Evolutionary conservation across 768 basidiomycete genomes (phyloP).

Genomic region (Leucosporidium creatinivorum): DNA sequence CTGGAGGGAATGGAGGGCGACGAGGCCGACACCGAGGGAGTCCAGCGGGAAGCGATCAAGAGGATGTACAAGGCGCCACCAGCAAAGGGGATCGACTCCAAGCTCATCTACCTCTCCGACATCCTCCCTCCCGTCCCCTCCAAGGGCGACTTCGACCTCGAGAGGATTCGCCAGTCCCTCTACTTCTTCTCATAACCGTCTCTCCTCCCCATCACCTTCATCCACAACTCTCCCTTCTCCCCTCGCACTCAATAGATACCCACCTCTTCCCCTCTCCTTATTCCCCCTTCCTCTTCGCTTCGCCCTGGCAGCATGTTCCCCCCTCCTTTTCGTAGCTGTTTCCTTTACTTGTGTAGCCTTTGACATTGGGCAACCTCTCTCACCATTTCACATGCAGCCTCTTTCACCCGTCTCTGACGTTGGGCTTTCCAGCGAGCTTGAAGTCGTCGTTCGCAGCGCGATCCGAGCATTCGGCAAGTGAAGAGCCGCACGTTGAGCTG

Average conservation of each 20-base stretch:
- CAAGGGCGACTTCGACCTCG: conserved; percentile 80
- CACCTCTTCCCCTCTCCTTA: not conserved
- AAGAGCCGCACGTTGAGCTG: too few species aligned
- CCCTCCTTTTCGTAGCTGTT: too few species aligned
- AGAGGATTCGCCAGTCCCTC: conserved; percentile 65
- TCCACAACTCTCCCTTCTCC: not conserved
- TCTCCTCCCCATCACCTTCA: not conserved
- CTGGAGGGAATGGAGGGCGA: not conserved
- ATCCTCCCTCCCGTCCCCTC: conserved; percentile 71
- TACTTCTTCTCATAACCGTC: conserved; percentile 75
- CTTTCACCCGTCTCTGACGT: too few species aligned
- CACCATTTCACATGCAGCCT: too few species aligned
- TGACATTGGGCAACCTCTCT: too few species aligned
- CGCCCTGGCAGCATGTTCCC: too few species aligned
- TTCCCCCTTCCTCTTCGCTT: not conserved
- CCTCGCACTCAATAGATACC: not conserved
- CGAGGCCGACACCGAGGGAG: not conserved
- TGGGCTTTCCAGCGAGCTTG: too few species aligned
- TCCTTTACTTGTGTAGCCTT: too few species aligned
- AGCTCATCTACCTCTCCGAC: conserved; percentile 64
- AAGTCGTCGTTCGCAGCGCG: too few species aligned
- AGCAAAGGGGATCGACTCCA: conserved; percentile 22
- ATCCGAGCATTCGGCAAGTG: too few species aligned
- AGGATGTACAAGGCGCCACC: not conserved
- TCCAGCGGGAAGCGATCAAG: not conserved